A percentile compares a stretch with the other conserved stretches of the same genome.
These are phyloP conservation scores for Suhomyces vadensis DNA, from an alignment of 805 yeast genomes.

Conservation along the genomic window DNA sequence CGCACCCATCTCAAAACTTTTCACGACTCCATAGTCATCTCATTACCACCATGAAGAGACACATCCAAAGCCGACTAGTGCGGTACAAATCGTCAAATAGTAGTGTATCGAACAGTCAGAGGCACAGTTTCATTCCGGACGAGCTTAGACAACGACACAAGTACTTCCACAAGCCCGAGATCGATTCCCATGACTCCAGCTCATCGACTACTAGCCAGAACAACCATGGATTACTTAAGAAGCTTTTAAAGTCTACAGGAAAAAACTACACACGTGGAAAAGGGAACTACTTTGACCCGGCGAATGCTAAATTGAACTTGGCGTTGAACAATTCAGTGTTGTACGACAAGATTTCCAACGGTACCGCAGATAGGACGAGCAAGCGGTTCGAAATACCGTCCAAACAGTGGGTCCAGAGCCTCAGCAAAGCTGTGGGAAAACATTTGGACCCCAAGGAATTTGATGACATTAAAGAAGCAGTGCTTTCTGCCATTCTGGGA, in stretches of 20 bases:
- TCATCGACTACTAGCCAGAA: no score
- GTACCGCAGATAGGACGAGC: conserved; percentile 19
- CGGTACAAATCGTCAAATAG: not conserved
- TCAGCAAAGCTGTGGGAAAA: not conserved
- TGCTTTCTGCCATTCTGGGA: conserved; percentile 6
- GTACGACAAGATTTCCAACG: conserved; percentile 18
- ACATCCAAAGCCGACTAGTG: not conserved
- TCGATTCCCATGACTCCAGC: not conserved
- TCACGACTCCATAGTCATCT: not conserved
- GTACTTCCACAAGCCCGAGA: not conserved
- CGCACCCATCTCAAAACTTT: not conserved
- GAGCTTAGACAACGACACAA: conserved; percentile 4
- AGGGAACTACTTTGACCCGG: conserved; percentile 21
- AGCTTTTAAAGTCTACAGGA: conserved; percentile 6
- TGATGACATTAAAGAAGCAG: conserved; percentile 1
- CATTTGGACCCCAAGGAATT: not conserved
- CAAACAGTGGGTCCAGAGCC: conserved; percentile 20
- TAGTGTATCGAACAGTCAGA: not conserved
- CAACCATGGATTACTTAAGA: not conserved
- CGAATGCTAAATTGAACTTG: conserved; percentile 23
- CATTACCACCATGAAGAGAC: not conserved
- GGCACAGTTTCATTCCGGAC: conserved; percentile 5
- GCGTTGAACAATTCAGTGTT: conserved; percentile 19
- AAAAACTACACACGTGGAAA: conserved; percentile 4
- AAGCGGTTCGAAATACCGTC: conserved; percentile 21